phyloP scores from a whole-genome alignment of 2,329 filamentous ascomycete genomes.

The Talaromyces funiculosus region DNA sequence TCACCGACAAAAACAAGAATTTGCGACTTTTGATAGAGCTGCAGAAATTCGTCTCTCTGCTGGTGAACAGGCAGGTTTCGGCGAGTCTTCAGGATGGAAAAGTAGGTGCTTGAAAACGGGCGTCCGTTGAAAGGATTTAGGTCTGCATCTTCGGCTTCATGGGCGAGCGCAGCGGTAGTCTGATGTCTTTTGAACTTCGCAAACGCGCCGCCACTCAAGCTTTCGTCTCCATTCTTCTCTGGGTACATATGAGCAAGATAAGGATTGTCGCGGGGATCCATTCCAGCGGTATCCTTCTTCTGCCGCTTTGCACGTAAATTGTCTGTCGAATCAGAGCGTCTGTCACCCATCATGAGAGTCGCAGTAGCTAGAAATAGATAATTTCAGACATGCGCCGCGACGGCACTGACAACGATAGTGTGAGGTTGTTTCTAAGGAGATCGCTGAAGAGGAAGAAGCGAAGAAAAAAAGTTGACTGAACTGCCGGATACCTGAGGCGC shows the following conservation, averaged over 20 bases:
- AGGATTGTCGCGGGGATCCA: slow-evolving; percentile 62
- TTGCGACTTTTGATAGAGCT: slow-evolving; percentile 87
- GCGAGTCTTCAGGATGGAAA: slow-evolving; percentile 77
- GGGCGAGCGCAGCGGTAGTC: slow-evolving; percentile 71
- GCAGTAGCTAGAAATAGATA: neutral
- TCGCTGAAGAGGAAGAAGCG: neutral
- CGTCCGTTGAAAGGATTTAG: slow-evolving; percentile 79
- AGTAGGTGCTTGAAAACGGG: slow-evolving; percentile 75
- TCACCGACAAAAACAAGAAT: slow-evolving; percentile 98
- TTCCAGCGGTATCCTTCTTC: slow-evolving; percentile 45
- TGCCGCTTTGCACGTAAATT: slow-evolving; percentile 50
- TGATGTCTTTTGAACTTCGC: slow-evolving; percentile 67
- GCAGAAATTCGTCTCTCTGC: slow-evolving; percentile 87
- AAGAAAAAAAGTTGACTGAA: slow-evolving; percentile 19
- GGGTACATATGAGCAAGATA: slow-evolving; percentile 89
- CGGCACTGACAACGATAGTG: neutral
- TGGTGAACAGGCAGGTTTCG: slow-evolving; percentile 85
- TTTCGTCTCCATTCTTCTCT: slow-evolving; percentile 37
- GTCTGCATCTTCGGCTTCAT: slow-evolving; percentile 70
- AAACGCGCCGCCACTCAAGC: slow-evolving; percentile 46
- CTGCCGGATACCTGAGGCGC: slow-evolving; percentile 7
- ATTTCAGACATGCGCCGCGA: neutral
- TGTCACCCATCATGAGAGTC: slow-evolving; percentile 47
- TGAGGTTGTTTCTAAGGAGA: neutral
- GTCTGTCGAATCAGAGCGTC: slow-evolving; percentile 49